Conservation (phyloP, 2,329 filamentous ascomycete genomes). For the Alternaria postmessia region DNA sequence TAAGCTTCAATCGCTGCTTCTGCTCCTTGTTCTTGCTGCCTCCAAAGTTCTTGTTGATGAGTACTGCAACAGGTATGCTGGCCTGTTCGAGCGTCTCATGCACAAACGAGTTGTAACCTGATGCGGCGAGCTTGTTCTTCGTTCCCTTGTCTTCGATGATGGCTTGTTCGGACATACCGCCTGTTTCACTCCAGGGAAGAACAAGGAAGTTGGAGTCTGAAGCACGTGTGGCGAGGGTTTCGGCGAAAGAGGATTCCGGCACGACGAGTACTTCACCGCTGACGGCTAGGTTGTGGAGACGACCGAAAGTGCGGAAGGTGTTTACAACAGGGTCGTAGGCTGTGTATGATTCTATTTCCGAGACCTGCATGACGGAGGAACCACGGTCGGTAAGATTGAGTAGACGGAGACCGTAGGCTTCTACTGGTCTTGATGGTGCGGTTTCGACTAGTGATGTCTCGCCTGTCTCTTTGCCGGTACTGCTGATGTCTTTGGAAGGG, state of each 20-base stretch:
- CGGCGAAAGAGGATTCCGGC: slow-evolving; percentile 78
- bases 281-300: slow-evolving; percentile 81
- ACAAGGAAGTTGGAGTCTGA: slow-evolving; percentile 71
- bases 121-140: slow-evolving; percentile 66
- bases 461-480: slow-evolving; percentile 29
- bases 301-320: slow-evolving; percentile 87
- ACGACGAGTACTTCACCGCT: slow-evolving; percentile 83
- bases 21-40: slow-evolving; percentile 53
- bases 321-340: slow-evolving; percentile 82
- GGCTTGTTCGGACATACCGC: slow-evolving; percentile 73
- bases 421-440: slow-evolving; percentile 61
- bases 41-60: slow-evolving; percentile 77
- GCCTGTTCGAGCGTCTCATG: slow-evolving; percentile 69
- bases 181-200: slow-evolving; percentile 89
- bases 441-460: slow-evolving; percentile 26
- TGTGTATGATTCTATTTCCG: slow-evolving; percentile 75
- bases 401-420: slow-evolving; percentile 85
- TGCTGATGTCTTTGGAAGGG: slow-evolving; percentile 39
- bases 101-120: slow-evolving; percentile 78
- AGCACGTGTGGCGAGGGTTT: slow-evolving; percentile 74
- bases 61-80: slow-evolving; percentile 75
- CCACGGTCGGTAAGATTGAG: slow-evolving; percentile 89
- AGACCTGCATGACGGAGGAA: slow-evolving; percentile 93
- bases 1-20: slow-evolving; percentile 22
- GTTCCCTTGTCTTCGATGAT: slow-evolving; percentile 58